Base-by-base conservation (phyloP, 495 filamentous ascomycete genomes). In the Hypoxylon trugodes region DNA sequence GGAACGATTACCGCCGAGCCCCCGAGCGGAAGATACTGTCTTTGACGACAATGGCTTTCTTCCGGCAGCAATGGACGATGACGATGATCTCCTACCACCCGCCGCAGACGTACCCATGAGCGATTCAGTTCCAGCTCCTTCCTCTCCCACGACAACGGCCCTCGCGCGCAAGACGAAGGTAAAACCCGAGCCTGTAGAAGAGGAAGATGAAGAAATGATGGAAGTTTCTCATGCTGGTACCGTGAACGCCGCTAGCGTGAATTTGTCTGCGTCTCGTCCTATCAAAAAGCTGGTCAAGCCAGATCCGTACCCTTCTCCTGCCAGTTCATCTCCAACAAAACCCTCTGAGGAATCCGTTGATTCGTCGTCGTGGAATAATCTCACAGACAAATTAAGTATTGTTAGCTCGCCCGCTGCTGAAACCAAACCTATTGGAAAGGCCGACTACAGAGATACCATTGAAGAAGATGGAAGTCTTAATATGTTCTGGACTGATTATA, bases 401-500 rank as follows among this genome's bases (percentile, higher is more conserved):
- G 80, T 96, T 33, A 89, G 85, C 73, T 78, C 76, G 61, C 78
- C 76, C 6, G 81, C 83, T n/a, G 63, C 83, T 12, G 89, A 92
- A 55, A 78, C 81, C 33, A 76, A 76, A 19, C 79, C 71, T 7
- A 82, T 90, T 71, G 93, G 93, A 6, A 98, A 97, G 73, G 75
- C 96, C 15, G 84, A 87, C 38, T 81, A 91, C 15, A 83, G 89
- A 59, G 89, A 95, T 71, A 92, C 90, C 13, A 82, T 95, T 25
- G 95, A 98, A 70, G 86, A 89, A 62, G 93, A 98, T 70, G 95
- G 96, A 18, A 94, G 89, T 66, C 79, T 98, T 13, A 89, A 88
- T 65, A 89, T 98, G 81, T 98, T 97, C 77, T 98, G 95, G 95
- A 86, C 92, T 9, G 95, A 98, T 71, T 98, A 96, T 66, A 92